A percentile compares a stretch with the other conserved stretches of the same genome.
Conservation (phyloP, 495 filamentous ascomycete species). For the Neurospora intermedia region DNA sequence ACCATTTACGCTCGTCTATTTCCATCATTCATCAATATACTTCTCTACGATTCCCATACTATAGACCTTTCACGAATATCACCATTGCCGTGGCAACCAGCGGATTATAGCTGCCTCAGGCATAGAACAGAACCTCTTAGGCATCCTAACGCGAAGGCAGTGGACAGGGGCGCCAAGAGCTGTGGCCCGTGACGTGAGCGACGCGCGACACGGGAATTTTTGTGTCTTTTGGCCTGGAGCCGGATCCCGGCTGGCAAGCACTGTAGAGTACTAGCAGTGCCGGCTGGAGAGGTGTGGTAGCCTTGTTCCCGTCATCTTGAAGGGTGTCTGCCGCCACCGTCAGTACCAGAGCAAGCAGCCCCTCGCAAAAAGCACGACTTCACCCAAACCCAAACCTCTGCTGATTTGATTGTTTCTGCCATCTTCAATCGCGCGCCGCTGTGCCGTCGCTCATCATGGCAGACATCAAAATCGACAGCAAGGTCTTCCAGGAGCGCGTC, state of each 20-base stretch:
- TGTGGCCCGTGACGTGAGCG: background rate
- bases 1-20: background rate
- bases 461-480: conserved; percentile 80
- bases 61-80: background rate
- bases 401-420: conserved; percentile 8
- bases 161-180: background rate
- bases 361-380: conserved; percentile 3
- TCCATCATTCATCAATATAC: background rate
- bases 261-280: background rate
- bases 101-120: conserved; percentile 4
- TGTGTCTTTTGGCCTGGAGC: background rate
- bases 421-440: conserved; percentile 18
- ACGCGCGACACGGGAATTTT: conserved; percentile 5
- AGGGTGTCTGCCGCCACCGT: conserved; percentile 6
- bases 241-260: background rate
- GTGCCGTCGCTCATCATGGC: conserved; percentile 36
- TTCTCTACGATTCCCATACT: background rate
- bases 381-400: conserved; percentile 7
- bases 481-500: conserved; percentile 83
- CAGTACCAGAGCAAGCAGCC: background rate
- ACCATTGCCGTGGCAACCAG: background rate
- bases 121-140: conserved; percentile 3
- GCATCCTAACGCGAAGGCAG: conserved; percentile 1
- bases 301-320: background rate
- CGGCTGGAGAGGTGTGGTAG: background rate